Evolutionary conservation across 2,329 filamentous ascomycete genomes (phyloP), one percentile per base, ranked within the genome.

Genomic region (Fusarium udum): DNA sequence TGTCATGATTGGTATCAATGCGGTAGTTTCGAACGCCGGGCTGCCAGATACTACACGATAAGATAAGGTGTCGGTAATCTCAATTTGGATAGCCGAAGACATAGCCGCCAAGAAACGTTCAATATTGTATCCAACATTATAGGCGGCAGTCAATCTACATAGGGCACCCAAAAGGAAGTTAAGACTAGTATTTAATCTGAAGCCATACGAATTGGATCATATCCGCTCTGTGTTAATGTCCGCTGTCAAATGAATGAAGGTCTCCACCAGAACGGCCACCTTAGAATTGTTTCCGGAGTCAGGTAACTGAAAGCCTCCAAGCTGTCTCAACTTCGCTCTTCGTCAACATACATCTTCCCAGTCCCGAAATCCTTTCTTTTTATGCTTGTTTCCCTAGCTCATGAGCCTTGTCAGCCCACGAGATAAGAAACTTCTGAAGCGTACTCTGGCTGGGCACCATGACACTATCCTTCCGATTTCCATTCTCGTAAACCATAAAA

Each of bases 1-100:
- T 1, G 6, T 10, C 14, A n/a, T 4, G 22, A 16, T n/a, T 11
- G 14, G 6, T n/a, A 16, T n/a, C 9, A 42, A 0, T n/a, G 8
- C 6, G 13, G 15, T 9, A 15, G 39, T 14, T 14, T n/a, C 7
- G 7, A 40, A 40, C 16, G 46, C 22, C 4, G 10, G 14, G 28
- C 14, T 10, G 22, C 13, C 20, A n/a, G 28, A 12, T 18, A 12
- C 12, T 7, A n/a, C 1, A 3, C 7, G 46, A 32, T 51, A 34
- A 51, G 46, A 49, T 49, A 49, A 24, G 22, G 4, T 6, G 0
- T 51, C 46, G 46, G 46, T 14, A 14, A 34, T 2, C 48, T 24
- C 15, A 24, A 34, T 7, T 24, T 24, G 22, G 48, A 7, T 51
- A 51, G 11, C 48, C 48, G 48, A 18, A n/a, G 11, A 12, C 6